Conservation (phyloP, 2,329 filamentous ascomycete species). For the Sclerotinia sclerotiorum region DNA sequence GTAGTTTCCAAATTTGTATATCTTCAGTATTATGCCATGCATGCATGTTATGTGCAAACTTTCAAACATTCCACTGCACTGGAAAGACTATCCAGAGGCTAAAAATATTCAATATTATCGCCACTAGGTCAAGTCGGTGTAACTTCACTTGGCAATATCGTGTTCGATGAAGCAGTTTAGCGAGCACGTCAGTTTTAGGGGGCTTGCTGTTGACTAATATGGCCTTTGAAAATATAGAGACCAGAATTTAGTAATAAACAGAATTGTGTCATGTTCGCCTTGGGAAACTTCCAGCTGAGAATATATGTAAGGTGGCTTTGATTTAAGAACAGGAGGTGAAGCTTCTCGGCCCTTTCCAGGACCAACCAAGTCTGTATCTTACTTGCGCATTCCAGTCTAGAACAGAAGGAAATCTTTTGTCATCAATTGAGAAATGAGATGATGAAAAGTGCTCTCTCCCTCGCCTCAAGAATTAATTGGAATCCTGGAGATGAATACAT, state of each 20-base stretch:
- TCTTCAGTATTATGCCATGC: too few species aligned
- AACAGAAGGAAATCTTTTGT: not conserved
- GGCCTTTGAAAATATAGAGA: not conserved
- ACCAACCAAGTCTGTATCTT: not conserved
- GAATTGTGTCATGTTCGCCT: not conserved
- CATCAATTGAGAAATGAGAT: not conserved
- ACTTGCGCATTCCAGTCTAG: not conserved
- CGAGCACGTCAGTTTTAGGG: rapidly evolving
- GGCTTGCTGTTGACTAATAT: not conserved
- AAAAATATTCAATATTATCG: not conserved
- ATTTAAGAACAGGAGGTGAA: not conserved
- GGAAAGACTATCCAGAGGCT: not conserved
- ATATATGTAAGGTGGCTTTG: not conserved
- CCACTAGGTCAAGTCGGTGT: too few species aligned
- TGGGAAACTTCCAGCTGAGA: not conserved
- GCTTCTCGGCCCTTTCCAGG: not conserved
- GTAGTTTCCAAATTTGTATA: too few species aligned
- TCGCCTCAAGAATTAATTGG: not conserved
- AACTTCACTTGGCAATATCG: not conserved
- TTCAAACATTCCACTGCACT: not conserved
- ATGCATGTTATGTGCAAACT: not conserved
- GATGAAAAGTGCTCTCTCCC: too few species aligned
- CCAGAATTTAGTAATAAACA: too few species aligned
- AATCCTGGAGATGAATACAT: not conserved
- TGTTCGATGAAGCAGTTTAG: not conserved